Evolutionary conservation across 495 filamentous ascomycete species (phyloP).

Genomic region (Viridothelium virens): DNA sequence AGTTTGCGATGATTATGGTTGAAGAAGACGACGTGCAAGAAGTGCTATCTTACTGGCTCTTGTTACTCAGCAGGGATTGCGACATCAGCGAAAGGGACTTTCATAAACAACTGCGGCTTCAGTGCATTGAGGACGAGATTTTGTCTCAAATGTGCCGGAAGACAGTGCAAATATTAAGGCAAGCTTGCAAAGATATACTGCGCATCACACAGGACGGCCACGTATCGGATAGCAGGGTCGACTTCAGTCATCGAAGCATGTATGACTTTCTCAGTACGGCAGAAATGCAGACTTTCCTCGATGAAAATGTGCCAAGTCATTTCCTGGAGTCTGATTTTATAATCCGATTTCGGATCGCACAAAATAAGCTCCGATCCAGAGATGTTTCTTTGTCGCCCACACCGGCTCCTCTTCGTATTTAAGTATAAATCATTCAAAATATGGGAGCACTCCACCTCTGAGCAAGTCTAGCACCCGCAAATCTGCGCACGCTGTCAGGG

Average conservation of each 20-base stretch:
- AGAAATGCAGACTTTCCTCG: conserved; percentile 4
- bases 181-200: background rate
- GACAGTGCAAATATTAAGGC: background rate
- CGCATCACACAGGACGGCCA: background rate
- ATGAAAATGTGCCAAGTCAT: background rate
- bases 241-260: conserved; percentile 6
- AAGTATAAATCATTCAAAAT: too few relatives aligned
- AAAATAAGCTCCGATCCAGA: background rate
- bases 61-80: background rate
- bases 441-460: too few relatives aligned
- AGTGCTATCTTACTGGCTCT: background rate
- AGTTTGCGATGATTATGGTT: background rate
- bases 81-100: background rate
- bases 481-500: too few relatives aligned
- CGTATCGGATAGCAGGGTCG: background rate
- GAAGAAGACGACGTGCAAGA: background rate
- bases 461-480: too few relatives aligned
- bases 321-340: background rate
- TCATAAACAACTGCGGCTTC: background rate
- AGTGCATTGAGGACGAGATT: background rate
- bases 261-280: background rate
- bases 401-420: too few relatives aligned
- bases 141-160: background rate
- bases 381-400: too few relatives aligned
- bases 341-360: background rate